Evolutionary conservation across 2,329 filamentous ascomycete species (phyloP).

Genomic region (Penicillium sp.): DNA sequence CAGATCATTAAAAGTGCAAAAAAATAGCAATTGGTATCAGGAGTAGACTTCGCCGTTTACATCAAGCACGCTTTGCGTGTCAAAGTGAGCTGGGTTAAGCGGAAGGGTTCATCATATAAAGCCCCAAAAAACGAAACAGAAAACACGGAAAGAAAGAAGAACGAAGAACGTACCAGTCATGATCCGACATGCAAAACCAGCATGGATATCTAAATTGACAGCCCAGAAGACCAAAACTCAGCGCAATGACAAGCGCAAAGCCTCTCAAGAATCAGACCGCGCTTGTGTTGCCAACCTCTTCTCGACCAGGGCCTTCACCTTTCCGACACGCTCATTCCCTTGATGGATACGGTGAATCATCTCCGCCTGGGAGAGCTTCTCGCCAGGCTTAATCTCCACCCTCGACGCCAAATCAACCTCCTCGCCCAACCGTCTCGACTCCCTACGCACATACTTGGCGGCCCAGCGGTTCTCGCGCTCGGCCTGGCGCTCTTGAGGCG

Average conservation of each 20-base stretch:
- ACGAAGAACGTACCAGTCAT: slow-evolving; percentile 73
- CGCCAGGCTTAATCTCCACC: slow-evolving; percentile 19
- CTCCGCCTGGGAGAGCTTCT: slow-evolving; percentile 14
- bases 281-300: slow-evolving; percentile 18
- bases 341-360: slow-evolving; percentile 29
- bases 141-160: slow-evolving; percentile 18
- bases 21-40: slow-evolving; percentile 35
- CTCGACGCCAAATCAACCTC: slow-evolving; percentile 16
- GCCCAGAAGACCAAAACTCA: slow-evolving; percentile 2
- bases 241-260: background rate
- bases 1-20: background rate
- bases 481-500: slow-evolving; percentile 35
- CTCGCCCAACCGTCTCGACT: slow-evolving; percentile 24
- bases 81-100: slow-evolving; percentile 99
- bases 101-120: slow-evolving; percentile 77
- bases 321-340: slow-evolving; percentile 22
- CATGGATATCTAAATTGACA: slow-evolving; percentile 11
- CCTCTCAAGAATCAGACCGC: background rate
- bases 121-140: slow-evolving; percentile 3
- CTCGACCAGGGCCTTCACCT: slow-evolving; percentile 27
- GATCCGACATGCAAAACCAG: slow-evolving; percentile 16
- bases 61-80: slow-evolving; percentile 83
- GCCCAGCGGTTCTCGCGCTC: slow-evolving; percentile 31
- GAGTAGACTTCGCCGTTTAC: slow-evolving; percentile 68
- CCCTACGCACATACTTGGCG: slow-evolving; percentile 32